Evolutionary conservation across 148 eudicot genomes (phyloP).

Genomic region (Dysphania ambrosioides): DNA sequence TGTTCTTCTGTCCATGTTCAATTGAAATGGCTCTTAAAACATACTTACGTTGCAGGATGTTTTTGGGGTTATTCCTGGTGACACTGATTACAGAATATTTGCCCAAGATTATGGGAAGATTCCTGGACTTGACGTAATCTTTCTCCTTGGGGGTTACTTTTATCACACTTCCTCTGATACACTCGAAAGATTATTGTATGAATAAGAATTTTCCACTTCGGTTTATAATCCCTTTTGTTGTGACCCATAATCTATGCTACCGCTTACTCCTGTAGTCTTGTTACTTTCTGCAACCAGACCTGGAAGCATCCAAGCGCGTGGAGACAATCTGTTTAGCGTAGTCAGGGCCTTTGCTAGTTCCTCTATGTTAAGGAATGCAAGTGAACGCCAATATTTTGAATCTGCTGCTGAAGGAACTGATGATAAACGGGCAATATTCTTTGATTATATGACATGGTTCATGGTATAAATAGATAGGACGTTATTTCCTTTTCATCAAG

Average conservation of each 20-base stretch:
- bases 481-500: constrained; percentile 2
- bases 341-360: constrained; percentile 78
- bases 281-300: constrained; percentile 51
- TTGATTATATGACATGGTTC: constrained; percentile 78
- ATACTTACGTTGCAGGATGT: constrained; percentile 60
- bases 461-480: constrained; percentile 46
- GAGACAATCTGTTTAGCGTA: constrained; percentile 76
- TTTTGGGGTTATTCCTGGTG: constrained; percentile 83
- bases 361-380: constrained; percentile 55
- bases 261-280: constrained; percentile 38
- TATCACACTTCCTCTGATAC: constrained; percentile 93
- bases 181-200: constrained; percentile 90
- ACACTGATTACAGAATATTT: constrained; percentile 95
- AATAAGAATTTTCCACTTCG: constrained; percentile 43
- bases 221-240: constrained; percentile 38
- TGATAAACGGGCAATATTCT: constrained; percentile 66
- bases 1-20: neutral
- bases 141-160: constrained; percentile 85
- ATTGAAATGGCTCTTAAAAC: neutral
- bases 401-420: constrained; percentile 35
- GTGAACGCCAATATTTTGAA: constrained; percentile 45
- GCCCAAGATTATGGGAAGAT: constrained; percentile 75
- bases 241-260: constrained; percentile 26
- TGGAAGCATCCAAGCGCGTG: constrained; percentile 98
- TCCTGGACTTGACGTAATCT: constrained; percentile 95